A percentile compares a stretch with the other conserved stretches of the same genome.
Evolutionary conservation across 305 asterid genomes (phyloP).

Genomic region (Ajuga reptans): DNA sequence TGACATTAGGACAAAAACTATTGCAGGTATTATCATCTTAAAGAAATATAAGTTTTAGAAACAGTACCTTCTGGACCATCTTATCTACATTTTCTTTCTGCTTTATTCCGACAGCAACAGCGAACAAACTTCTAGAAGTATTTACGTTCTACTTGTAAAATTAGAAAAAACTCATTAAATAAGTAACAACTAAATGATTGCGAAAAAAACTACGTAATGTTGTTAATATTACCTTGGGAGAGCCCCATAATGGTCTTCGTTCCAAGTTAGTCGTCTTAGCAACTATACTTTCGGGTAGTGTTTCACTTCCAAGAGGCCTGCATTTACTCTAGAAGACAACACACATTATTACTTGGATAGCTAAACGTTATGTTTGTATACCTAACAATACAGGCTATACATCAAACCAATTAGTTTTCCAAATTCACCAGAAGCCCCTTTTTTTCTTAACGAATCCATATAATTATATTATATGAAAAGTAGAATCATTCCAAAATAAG

Average conservation of each 20-base stretch:
- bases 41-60: background rate
- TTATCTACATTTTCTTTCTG: conserved; percentile 56
- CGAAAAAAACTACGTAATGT: no score
- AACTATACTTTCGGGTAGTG: conserved; percentile 64
- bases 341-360: conserved; percentile 12
- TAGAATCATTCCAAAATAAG: background rate
- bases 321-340: conserved; percentile 42
- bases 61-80: conserved; percentile 57
- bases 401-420: background rate
- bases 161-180: background rate
- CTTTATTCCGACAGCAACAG: conserved; percentile 69
- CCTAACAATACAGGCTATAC: no score
- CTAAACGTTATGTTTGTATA: background rate
- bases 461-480: background rate
- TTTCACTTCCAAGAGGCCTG: conserved; percentile 64
- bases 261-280: conserved; percentile 61
- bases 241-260: conserved; percentile 73
- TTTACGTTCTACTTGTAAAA: conserved; percentile 35
- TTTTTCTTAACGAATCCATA: background rate
- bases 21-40: background rate
- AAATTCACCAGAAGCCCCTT: background rate
- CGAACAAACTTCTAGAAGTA: conserved; percentile 43
- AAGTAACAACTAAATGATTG: background rate
- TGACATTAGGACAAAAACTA: background rate
- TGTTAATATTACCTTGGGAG: conserved; percentile 40